Conservation (phyloP, 257 asterid species). For the Fraxinus anomala region DNA sequence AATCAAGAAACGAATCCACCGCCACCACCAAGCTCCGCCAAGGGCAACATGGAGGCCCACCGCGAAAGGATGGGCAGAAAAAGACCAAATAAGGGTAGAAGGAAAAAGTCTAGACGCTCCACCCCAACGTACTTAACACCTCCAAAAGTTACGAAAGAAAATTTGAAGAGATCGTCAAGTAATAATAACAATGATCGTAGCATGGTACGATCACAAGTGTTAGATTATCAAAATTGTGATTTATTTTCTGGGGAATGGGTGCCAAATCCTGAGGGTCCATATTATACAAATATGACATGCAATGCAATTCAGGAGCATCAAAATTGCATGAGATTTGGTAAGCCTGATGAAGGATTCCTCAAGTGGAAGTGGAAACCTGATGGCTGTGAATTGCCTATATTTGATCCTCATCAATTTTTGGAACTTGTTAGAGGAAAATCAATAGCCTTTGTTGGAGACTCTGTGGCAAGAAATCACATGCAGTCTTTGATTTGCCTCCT, state of each 20-base stretch:
- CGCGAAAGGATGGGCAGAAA: neutral
- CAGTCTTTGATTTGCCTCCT: constrained; percentile 83
- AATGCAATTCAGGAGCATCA: constrained; percentile 79
- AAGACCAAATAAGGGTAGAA: constrained; percentile 21
- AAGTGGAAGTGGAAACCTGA: constrained; percentile 87
- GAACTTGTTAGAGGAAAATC: constrained; percentile 61
- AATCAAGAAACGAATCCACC: neutral
- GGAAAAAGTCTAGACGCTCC: constrained; percentile 24
- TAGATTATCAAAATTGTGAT: constrained; percentile 41
- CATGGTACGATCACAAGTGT: constrained; percentile 20
- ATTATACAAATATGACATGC: constrained; percentile 68
- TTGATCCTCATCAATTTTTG: constrained; percentile 53
- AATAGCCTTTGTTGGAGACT: constrained; percentile 79
- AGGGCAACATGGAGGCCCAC: neutral
- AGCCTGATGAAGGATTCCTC: constrained; percentile 63
- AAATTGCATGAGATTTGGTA: constrained; percentile 68
- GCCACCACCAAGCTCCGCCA: constrained; percentile 3
- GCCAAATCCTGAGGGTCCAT: constrained; percentile 56
- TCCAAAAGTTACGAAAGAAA: neutral
- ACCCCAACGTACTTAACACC: constrained; percentile 18
- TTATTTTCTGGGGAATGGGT: constrained; percentile 74
- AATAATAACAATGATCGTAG: neutral
- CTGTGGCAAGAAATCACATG: constrained; percentile 82
- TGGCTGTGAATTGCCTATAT: constrained; percentile 59
- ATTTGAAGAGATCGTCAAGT: neutral